Conservation (phyloP, 2,329 filamentous ascomycete genomes). For the Fusarium proliferatum region DNA sequence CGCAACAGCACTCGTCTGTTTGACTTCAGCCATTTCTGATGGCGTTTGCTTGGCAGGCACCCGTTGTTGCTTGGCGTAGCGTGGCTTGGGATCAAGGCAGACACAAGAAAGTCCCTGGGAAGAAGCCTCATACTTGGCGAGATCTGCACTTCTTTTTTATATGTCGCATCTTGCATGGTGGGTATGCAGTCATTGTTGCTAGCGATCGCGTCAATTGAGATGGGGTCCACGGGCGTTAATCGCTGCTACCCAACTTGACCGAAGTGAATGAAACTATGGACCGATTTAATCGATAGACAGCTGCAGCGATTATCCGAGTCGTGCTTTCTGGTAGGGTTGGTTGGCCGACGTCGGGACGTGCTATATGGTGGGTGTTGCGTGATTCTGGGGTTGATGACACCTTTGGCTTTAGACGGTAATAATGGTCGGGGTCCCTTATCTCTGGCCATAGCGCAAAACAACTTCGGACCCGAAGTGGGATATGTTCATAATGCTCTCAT, state of each 20-base stretch:
- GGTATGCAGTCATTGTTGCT: constrained; percentile 32
- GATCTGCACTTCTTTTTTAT: not conserved
- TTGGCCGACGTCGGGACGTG: constrained; percentile 7
- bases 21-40: constrained; percentile 5
- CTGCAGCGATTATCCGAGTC: not conserved
- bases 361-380: constrained; percentile 10
- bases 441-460: not conserved
- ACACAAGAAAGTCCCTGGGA: not conserved
- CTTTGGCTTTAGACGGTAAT: not conserved
- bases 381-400: constrained; percentile 17
- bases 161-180: not conserved
- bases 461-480: not conserved
- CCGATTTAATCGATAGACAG: not conserved
- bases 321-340: not conserved
- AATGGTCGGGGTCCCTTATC: not conserved
- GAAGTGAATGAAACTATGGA: not conserved
- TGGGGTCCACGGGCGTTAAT: not conserved
- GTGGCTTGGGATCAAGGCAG: not conserved
- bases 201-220: constrained; percentile 34
- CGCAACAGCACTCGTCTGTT: not conserved
- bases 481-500: not conserved
- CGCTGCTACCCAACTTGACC: not conserved
- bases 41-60: not conserved
- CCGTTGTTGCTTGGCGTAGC: not conserved
- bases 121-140: not conserved